Evolutionary conservation across 2,329 filamentous ascomycete species (phyloP), one percentile per base, ranked within the genome.

Genomic region (Alternaria arborescens): DNA sequence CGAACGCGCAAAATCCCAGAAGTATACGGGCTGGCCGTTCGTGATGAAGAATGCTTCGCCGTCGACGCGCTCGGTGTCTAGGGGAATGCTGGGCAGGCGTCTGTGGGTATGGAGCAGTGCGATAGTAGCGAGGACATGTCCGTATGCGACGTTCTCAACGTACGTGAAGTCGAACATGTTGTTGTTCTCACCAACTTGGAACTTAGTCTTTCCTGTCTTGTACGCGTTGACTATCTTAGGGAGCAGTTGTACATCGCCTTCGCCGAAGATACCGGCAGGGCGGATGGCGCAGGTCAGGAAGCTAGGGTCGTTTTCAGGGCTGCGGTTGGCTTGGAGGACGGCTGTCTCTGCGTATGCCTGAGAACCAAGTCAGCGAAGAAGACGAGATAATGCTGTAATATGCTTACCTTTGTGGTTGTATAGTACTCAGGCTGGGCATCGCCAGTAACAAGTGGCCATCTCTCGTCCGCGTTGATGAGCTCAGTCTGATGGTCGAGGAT

Each of bases 81-180:
- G 74, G 0, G 82, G 82, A 5, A 76, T 55, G 6, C 71, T 78
- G 0, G 77, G 72, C 18, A 75, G 64, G 32, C 75, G 67, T 52
- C 79, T 77, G 64, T 77, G 71, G 6, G 82, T 82, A 5, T 78
- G 74, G 20, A 86, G 77, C 0, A 87, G 80, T 0, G 83, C 84
- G 14, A 80, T 76, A 0, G 82, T 79, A 3, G 82, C 83, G 12
- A 86, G 78, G 51, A 86, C 73, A 64, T 86, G 84, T 0, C 81
- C 84, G 65, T 84, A 79, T 3, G 82, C 82, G 14, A 84, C 79
- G 68, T 86, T 86, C 41, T 78, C 82, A 44, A 84, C 81, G 65
- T 85, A 85, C 38, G 82, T 84, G 62, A 83, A 85, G 71, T 86
- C 84, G 74, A 84, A 85, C 2, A 85, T 74, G 68, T 86, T 86